Evolutionary conservation across 352 stramenopile species (phyloP).

Genomic region (Phytopythium mirpurense): DNA sequence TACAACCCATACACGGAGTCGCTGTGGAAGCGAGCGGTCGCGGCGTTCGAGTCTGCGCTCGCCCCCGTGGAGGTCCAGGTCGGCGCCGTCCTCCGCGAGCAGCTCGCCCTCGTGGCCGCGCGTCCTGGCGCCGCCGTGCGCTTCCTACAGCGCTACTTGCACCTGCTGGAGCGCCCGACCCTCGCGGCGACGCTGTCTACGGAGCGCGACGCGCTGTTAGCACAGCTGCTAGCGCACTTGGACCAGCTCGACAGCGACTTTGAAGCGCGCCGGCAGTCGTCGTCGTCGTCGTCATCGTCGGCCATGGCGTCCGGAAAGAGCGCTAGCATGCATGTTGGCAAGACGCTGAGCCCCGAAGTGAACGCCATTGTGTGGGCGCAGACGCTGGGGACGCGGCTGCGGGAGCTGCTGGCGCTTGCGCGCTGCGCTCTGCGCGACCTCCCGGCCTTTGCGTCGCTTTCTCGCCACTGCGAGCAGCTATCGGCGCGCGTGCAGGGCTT

Average conservation of each 20-base stretch:
- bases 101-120: slow-evolving; percentile 50
- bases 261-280: slow-evolving; percentile 40
- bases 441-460: slow-evolving; percentile 46
- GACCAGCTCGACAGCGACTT: slow-evolving; percentile 88
- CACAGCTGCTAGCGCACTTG: slow-evolving; percentile 78
- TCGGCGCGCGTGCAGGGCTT: slow-evolving; percentile 50
- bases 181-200: slow-evolving; percentile 67
- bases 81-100: slow-evolving; percentile 72
- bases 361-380: slow-evolving; percentile 85
- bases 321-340: slow-evolving; percentile 49
- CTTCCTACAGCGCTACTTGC: slow-evolving; percentile 82
- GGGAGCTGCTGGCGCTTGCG: slow-evolving; percentile 41
- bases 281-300: slow-evolving; percentile 1
- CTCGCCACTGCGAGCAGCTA: slow-evolving; percentile 50
- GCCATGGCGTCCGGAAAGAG: slow-evolving; percentile 12
- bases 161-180: slow-evolving; percentile 74
- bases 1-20: slow-evolving; percentile 91
- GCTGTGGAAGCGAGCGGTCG: slow-evolving; percentile 68
- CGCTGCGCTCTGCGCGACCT: slow-evolving; percentile 62
- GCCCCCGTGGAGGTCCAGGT: slow-evolving; percentile 81
- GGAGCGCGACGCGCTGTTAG: slow-evolving; percentile 87
- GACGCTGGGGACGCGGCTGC: slow-evolving; percentile 58
- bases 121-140: slow-evolving; percentile 65
- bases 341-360: slow-evolving; percentile 80
- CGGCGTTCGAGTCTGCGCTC: slow-evolving; percentile 75